phyloP scores from a whole-genome alignment of 1,284 basidiomycete genomes.

The Coriolopsis trogii region DNA sequence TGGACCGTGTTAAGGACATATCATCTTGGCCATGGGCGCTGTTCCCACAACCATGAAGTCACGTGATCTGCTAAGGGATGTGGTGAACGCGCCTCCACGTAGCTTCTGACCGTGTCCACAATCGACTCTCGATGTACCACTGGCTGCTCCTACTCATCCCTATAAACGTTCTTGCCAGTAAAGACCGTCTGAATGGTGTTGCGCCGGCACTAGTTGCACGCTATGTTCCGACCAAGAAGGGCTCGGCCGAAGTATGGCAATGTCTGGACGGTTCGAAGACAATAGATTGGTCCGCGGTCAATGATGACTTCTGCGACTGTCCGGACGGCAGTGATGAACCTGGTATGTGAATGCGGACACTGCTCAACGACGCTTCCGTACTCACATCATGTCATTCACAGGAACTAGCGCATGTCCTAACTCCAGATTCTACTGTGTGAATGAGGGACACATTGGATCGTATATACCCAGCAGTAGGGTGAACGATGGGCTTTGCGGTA shows the following conservation, averaged over 20 bases:
- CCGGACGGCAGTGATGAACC: slow-evolving; percentile 93
- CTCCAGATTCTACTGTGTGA: slow-evolving; percentile 84
- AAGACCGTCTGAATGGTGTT: slow-evolving; percentile 32
- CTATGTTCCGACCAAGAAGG: slow-evolving; percentile 29
- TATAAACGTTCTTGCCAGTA: slow-evolving; percentile 27
- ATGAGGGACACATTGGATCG: slow-evolving; percentile 86
- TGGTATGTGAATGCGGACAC: slow-evolving; percentile 46
- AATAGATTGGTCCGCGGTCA: slow-evolving; percentile 79
- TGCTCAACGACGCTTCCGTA: too few relatives aligned
- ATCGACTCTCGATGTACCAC: slow-evolving; percentile 27
- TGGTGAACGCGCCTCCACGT: slow-evolving; percentile 23
- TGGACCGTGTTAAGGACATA: too few relatives aligned
- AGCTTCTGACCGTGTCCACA: slow-evolving; percentile 10
- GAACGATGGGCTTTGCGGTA: slow-evolving; percentile 95
- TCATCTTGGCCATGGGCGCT: too few relatives aligned
- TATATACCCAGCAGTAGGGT: slow-evolving; percentile 83
- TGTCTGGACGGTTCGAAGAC: slow-evolving; percentile 75
- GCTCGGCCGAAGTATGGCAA: slow-evolving; percentile 55
- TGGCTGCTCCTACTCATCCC: slow-evolving; percentile 34
- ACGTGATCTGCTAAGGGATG: slow-evolving; percentile 18
- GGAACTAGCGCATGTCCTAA: slow-evolving; percentile 89
- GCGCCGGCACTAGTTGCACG: slow-evolving; percentile 31
- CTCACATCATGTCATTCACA: slow-evolving; percentile 29
- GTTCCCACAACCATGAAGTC: slow-evolving; percentile 1
- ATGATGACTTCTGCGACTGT: slow-evolving; percentile 97